phyloP scores from a whole-genome alignment of 2,329 filamentous ascomycete genomes.

The Pseudogymnoascus verrucosus region DNA sequence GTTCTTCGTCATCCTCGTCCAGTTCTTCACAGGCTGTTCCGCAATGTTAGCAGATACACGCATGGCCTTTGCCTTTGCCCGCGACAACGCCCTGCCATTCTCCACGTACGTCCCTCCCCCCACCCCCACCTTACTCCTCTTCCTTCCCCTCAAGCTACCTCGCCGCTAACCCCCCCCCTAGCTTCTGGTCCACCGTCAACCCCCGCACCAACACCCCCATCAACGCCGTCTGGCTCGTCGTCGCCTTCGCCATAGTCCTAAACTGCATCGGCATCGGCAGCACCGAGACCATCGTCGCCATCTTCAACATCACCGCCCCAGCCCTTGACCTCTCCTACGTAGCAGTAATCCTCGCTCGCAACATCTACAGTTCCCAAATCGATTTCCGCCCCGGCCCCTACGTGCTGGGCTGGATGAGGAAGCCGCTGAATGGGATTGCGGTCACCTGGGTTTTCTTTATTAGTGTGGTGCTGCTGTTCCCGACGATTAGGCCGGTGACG shows the following conservation, averaged over 20 bases:
- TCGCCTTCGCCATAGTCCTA: slow-evolving; percentile 45
- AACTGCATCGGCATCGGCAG: slow-evolving; percentile 45
- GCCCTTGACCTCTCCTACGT: slow-evolving; percentile 48
- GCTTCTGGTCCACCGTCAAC: slow-evolving; percentile 46
- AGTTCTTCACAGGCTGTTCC: slow-evolving; percentile 56
- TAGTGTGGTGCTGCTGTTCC: slow-evolving; percentile 51
- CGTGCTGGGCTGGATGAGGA: slow-evolving; percentile 47
- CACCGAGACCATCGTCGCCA: slow-evolving; percentile 42
- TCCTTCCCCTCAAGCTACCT: too few relatives aligned
- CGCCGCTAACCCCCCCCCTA: slow-evolving; percentile 19
- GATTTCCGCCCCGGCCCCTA: slow-evolving; percentile 39
- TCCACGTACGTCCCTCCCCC: slow-evolving; percentile 36
- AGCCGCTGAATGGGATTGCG: slow-evolving; percentile 46
- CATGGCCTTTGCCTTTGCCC: slow-evolving; percentile 54
- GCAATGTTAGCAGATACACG: slow-evolving; percentile 57
- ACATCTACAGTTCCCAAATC: slow-evolving; percentile 41
- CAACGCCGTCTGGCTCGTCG: slow-evolving; percentile 57
- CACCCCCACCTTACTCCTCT: background rate
- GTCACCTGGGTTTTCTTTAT: slow-evolving; percentile 56
- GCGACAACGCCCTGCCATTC: slow-evolving; percentile 53
- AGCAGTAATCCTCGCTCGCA: slow-evolving; percentile 51
- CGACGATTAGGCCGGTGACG: slow-evolving; percentile 39
- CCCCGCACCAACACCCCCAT: slow-evolving; percentile 48
- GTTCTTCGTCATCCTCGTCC: slow-evolving; percentile 54
- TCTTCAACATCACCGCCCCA: slow-evolving; percentile 45